Percentiles rank a stretch among this genome's conserved stretches.
Conservation (phyloP, 2,329 filamentous ascomycete species). For the Xylariales sp. region DNA sequence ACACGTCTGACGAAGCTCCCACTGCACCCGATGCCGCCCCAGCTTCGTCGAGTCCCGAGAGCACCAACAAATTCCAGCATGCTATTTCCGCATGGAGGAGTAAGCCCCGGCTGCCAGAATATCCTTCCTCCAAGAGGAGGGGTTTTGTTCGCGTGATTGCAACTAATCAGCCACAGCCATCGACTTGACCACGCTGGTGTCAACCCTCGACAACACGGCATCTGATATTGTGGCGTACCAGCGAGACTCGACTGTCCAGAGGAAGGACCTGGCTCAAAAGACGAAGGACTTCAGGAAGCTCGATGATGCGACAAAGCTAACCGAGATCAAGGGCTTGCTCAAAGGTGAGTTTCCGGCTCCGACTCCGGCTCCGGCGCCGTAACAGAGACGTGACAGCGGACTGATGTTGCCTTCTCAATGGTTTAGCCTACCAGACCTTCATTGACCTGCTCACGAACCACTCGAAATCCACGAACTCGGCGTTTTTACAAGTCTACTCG, state of each 20-base stretch:
- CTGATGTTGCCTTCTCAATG: background rate
- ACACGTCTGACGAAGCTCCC: constrained; percentile 15
- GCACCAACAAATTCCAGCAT: constrained; percentile 91
- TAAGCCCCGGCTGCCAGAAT: constrained; percentile 35
- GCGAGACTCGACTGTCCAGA: constrained; percentile 88
- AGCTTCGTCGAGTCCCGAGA: constrained; percentile 35
- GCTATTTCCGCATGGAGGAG: constrained; percentile 96
- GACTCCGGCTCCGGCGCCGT: background rate
- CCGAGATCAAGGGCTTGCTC: constrained; percentile 82
- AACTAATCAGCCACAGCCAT: constrained; percentile 56
- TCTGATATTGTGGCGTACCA: constrained; percentile 93
- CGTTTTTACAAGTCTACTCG: constrained; percentile 90
- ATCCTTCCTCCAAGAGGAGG: constrained; percentile 6
- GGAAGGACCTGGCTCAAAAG: constrained; percentile 97
- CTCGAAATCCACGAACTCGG: constrained; percentile 88
- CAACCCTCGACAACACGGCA: constrained; percentile 86
- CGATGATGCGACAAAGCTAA: constrained; percentile 77
- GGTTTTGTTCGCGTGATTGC: too few species aligned
- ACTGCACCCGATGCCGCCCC: constrained; percentile 23
- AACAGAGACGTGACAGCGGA: background rate
- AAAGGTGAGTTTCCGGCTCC: constrained; percentile 57
- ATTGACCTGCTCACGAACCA: constrained; percentile 96
- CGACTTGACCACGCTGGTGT: constrained; percentile 78
- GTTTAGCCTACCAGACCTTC: constrained; percentile 86
- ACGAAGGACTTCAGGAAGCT: constrained; percentile 97